Evolutionary conservation across 176 grass and related monocot genomes (phyloP).

Genomic region (Cenchrus purpureus): DNA sequence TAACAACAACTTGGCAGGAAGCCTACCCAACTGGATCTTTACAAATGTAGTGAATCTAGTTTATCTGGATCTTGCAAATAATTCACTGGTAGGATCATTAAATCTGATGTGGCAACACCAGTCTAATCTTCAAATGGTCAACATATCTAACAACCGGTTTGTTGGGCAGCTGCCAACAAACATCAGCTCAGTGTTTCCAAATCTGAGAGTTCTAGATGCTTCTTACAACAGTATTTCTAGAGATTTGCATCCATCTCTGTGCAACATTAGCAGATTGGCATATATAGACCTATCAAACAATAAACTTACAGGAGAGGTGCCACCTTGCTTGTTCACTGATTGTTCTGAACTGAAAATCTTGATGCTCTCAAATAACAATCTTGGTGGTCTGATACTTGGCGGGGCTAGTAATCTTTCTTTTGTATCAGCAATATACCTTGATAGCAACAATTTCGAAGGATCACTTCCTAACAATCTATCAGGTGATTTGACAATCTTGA

Average conservation of each 20-base stretch:
- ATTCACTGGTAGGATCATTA: background rate
- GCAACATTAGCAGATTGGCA: background rate
- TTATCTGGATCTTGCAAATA: background rate
- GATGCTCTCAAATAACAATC: background rate
- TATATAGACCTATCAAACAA: background rate
- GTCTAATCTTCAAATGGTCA: background rate
- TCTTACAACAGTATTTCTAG: conserved; percentile 27
- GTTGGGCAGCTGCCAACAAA: background rate
- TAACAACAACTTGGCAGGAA: background rate
- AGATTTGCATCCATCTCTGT: conserved; percentile 10
- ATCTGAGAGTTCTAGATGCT: background rate
- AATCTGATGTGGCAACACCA: background rate
- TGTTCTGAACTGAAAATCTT: background rate
- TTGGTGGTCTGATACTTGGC: background rate
- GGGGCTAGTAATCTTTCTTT: background rate
- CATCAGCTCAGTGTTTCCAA: conserved; percentile 12
- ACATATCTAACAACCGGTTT: background rate
- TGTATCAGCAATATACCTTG: background rate
- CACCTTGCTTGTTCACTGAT: conserved; percentile 1
- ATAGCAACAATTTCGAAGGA: background rate
- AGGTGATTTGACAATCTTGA: background rate
- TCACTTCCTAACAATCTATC: background rate
- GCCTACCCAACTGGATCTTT: background rate
- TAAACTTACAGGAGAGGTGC: background rate
- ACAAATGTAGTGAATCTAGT: background rate